These are phyloP conservation scores for Ganoderma multipileum DNA, from an alignment of 1,284 basidiomycete genomes.

Conservation along the genomic window DNA sequence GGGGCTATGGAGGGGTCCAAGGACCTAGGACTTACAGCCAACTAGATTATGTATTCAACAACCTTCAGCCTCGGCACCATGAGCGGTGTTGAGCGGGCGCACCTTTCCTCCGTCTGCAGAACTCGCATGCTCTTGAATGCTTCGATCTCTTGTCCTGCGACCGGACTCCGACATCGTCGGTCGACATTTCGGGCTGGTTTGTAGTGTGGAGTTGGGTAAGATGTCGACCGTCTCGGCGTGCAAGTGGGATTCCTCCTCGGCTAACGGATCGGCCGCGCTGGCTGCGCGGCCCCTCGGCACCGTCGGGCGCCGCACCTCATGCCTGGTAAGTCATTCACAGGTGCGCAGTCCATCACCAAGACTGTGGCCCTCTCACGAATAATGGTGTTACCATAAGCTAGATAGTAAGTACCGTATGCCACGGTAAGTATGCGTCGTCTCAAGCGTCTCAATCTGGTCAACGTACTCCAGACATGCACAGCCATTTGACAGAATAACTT, in stretches of 20 bases:
- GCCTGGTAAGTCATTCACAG: too few relatives aligned
- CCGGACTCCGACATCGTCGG: not conserved
- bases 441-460: too few relatives aligned
- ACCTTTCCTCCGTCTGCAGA: slow-evolving; percentile 80
- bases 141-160: slow-evolving; percentile 4
- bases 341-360: too few relatives aligned
- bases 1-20: slow-evolving; percentile 3
- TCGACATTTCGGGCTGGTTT: not conserved
- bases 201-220: not conserved
- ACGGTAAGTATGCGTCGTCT: too few relatives aligned
- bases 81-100: slow-evolving; percentile 30
- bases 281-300: not conserved
- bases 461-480: too few relatives aligned
- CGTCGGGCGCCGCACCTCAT: not conserved
- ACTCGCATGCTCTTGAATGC: slow-evolving; percentile 72
- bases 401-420: too few relatives aligned
- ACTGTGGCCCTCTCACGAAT: too few relatives aligned
- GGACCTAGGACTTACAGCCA: slow-evolving; percentile 12
- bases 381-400: too few relatives aligned
- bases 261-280: not conserved
- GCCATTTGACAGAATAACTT: too few relatives aligned
- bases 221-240: not conserved
- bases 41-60: not conserved
- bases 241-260: not conserved
- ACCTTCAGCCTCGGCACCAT: not conserved